Evolutionary conservation across 1,139 yeast genomes (phyloP).

Genomic region (Suhomyces terraborum): DNA sequence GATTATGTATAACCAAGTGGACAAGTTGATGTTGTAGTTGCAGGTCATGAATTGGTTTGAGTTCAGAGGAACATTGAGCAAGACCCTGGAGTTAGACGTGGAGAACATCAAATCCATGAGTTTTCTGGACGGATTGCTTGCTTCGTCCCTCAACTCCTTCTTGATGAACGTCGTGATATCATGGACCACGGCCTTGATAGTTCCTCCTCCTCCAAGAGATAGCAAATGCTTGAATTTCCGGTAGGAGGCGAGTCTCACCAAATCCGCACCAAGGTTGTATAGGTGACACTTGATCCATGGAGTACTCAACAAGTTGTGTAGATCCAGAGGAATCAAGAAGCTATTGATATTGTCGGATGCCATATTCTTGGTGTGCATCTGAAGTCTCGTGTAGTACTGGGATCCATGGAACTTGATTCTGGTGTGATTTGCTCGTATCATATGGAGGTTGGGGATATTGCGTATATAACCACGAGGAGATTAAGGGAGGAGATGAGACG

Average conservation of each 20-base stretch:
- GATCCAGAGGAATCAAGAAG: slow-evolving; percentile 17
- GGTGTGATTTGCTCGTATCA: slow-evolving; percentile 14
- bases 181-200: slow-evolving; percentile 37
- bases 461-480: no score
- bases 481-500: no score
- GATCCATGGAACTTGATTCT: slow-evolving; percentile 11
- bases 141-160: slow-evolving; percentile 26
- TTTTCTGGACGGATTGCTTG: slow-evolving; percentile 23
- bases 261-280: slow-evolving; percentile 39
- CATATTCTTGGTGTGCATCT: slow-evolving; percentile 9
- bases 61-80: slow-evolving; percentile 7
- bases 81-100: slow-evolving; percentile 12
- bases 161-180: slow-evolving; percentile 42
- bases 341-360: slow-evolving; percentile 1
- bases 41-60: slow-evolving; percentile 10
- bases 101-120: slow-evolving; percentile 26
- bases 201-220: slow-evolving; percentile 38
- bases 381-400: slow-evolving; percentile 9
- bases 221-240: slow-evolving; percentile 35
- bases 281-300: slow-evolving; percentile 40
- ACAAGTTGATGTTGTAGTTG: slow-evolving; percentile 15
- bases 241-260: slow-evolving; percentile 38
- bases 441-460: neutral
- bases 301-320: slow-evolving; percentile 21
- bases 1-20: slow-evolving; percentile 38